Percentiles rank a stretch among this genome's conserved stretches.
Evolutionary conservation across 306 rosid species (phyloP).

Genomic region (Alnus glutinosa): DNA sequence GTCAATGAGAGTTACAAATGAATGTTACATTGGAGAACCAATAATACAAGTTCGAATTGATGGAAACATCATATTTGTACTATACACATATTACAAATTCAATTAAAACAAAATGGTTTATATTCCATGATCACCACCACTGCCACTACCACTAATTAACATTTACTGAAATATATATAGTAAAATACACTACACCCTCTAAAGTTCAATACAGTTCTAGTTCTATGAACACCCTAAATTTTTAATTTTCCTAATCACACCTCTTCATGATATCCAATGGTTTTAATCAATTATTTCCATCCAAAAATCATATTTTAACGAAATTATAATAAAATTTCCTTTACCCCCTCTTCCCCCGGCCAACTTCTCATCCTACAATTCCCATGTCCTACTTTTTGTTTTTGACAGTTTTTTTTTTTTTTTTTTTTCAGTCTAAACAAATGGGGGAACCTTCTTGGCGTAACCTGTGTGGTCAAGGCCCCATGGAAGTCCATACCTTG

Average conservation of each 20-base stretch:
- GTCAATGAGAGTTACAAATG: slow-evolving; percentile 5
- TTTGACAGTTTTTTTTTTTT: not conserved
- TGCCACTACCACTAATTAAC: not conserved
- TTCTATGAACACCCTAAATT: too few relatives aligned
- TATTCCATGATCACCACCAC: not conserved
- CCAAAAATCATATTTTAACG: not conserved
- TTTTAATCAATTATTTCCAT: too few relatives aligned
- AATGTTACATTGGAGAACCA: not conserved
- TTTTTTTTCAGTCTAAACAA: not conserved
- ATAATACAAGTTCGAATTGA: slow-evolving; percentile 25
- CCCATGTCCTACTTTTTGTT: not conserved
- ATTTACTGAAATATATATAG: not conserved
- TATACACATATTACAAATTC: slow-evolving; percentile 5
- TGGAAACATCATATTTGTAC: slow-evolving; percentile 19
- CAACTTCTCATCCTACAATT: not conserved
- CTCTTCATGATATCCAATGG: too few relatives aligned
- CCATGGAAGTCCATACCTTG: slow-evolving; percentile 15
- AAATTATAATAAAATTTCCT: slow-evolving; percentile 25
- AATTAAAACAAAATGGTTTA: slow-evolving; percentile 10
- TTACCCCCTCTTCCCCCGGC: slow-evolving; percentile 26
- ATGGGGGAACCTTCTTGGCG: slow-evolving; percentile 26
- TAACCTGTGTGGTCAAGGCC: slow-evolving; percentile 29
- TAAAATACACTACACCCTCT: slow-evolving; percentile 12
- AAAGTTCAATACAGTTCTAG: not conserved
- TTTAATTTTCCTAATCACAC: too few relatives aligned